Percentiles rank a stretch among this genome's conserved stretches.
These are phyloP conservation scores for Zoysia japonica DNA, from an alignment of 176 grass and related monocot genomes.

Conservation along the genomic window DNA sequence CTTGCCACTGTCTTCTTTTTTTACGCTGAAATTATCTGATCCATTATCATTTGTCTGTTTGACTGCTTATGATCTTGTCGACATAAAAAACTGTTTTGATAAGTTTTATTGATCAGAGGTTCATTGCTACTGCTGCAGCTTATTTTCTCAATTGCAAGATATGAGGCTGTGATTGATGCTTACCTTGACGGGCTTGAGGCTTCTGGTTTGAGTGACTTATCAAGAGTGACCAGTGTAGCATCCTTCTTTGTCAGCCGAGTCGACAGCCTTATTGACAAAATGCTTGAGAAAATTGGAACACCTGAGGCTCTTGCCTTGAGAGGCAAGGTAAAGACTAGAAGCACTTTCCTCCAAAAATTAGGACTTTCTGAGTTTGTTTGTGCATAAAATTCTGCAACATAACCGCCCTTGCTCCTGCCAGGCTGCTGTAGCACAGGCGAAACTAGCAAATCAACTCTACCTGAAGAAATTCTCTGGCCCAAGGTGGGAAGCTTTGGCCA, in stretches of 20 bases:
- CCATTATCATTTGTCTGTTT: background rate
- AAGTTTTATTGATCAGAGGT: conserved; percentile 18
- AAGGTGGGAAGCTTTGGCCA: conserved; percentile 95
- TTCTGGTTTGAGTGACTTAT: conserved; percentile 84
- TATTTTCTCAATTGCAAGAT: conserved; percentile 94
- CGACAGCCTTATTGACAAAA: conserved; percentile 87
- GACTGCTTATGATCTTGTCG: background rate
- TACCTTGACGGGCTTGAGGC: conserved; percentile 93
- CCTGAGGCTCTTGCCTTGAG: conserved; percentile 86
- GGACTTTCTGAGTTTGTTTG: background rate
- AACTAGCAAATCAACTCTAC: conserved; percentile 92
- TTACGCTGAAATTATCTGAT: background rate
- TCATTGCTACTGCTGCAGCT: conserved; percentile 58
- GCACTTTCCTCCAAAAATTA: background rate
- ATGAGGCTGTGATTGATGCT: conserved; percentile 97
- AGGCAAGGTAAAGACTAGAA: conserved; percentile 69
- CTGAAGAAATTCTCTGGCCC: conserved; percentile 97
- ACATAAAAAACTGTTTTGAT: conserved; percentile 20
- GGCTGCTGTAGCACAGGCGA: conserved; percentile 96
- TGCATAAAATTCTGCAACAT: background rate
- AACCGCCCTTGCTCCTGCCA: conserved; percentile 26
- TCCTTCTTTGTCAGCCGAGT: conserved; percentile 99
- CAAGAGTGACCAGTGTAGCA: conserved; percentile 93
- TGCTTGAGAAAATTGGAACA: conserved; percentile 95
- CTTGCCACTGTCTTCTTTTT: conserved; percentile 23